These are phyloP conservation scores for Biscogniauxia mediterranea DNA, from an alignment of 2,329 filamentous ascomycete species.

Conservation along the genomic window DNA sequence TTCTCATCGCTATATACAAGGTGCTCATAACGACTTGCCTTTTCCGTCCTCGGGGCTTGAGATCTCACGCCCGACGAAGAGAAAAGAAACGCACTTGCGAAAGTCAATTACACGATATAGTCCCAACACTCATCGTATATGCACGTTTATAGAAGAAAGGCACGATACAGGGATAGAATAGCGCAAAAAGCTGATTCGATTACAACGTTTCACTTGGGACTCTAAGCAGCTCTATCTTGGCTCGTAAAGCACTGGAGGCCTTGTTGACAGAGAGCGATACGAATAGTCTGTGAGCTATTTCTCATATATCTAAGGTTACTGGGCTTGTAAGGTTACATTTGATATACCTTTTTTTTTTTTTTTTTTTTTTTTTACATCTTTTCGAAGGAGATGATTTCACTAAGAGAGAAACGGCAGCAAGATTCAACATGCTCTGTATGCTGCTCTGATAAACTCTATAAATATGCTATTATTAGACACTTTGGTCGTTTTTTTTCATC, in stretches of 20 bases:
- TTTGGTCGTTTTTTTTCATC: too few species aligned
- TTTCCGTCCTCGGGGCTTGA: background rate
- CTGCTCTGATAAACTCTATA: too few species aligned
- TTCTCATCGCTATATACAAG: background rate
- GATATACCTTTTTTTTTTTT: background rate
- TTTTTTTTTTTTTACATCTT: background rate
- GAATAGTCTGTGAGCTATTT: background rate
- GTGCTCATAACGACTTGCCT: background rate
- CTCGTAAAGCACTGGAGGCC: too few species aligned
- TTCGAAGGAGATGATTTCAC: too few species aligned
- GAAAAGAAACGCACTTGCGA: background rate
- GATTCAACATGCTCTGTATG: too few species aligned
- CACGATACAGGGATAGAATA: background rate
- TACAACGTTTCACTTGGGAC: background rate
- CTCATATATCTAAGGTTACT: background rate
- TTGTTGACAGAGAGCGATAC: background rate
- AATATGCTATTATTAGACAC: too few species aligned
- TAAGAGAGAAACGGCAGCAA: too few species aligned
- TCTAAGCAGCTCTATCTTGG: background rate
- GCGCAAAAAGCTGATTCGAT: background rate
- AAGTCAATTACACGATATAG: background rate
- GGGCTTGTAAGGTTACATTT: background rate
- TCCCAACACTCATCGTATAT: background rate
- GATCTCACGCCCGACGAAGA: background rate
- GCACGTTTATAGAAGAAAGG: background rate